A percentile compares a stretch with the other conserved stretches of the same genome.
Evolutionary conservation across 225 moss, liverwort and hornwort genomes (phyloP).

Genomic region (Neckera pumila): DNA sequence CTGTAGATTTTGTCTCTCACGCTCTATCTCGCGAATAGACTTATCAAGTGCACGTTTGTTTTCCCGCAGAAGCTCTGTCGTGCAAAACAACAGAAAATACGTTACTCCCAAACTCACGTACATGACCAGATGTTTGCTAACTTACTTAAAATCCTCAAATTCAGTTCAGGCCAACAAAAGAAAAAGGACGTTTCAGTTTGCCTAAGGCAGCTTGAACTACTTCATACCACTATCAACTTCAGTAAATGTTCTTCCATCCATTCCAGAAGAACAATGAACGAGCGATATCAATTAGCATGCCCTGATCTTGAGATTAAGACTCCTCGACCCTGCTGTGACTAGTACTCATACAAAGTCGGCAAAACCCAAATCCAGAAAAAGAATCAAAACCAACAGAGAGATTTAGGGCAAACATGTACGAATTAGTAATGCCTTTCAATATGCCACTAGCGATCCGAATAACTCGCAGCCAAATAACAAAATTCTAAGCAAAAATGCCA

Average conservation of each 20-base stretch:
- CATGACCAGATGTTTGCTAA: not conserved
- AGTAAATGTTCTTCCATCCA: not conserved
- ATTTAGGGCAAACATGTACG: not conserved
- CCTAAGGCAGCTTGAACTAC: not conserved
- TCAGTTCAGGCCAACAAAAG: no score
- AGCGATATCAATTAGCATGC: not conserved
- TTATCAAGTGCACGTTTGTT: conserved; percentile 88
- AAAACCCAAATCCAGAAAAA: not conserved
- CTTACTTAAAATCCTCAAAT: not conserved
- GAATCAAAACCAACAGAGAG: not conserved
- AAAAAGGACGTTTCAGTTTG: not conserved
- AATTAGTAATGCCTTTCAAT: not conserved
- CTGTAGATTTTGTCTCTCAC: conserved; percentile 86
- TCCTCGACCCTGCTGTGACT: not conserved
- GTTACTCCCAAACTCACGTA: not conserved
- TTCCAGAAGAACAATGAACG: not conserved
- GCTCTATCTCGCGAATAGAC: conserved; percentile 86
- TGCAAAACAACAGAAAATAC: not conserved
- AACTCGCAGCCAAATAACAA: not conserved
- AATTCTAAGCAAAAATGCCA: not conserved
- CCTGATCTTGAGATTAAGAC: not conserved
- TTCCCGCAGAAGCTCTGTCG: conserved; percentile 79
- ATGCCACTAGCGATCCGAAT: not conserved
- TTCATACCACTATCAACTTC: not conserved
- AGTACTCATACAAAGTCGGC: not conserved